Conservation (phyloP, 306 rosid species). For the Cicer pinnatifidum region DNA sequence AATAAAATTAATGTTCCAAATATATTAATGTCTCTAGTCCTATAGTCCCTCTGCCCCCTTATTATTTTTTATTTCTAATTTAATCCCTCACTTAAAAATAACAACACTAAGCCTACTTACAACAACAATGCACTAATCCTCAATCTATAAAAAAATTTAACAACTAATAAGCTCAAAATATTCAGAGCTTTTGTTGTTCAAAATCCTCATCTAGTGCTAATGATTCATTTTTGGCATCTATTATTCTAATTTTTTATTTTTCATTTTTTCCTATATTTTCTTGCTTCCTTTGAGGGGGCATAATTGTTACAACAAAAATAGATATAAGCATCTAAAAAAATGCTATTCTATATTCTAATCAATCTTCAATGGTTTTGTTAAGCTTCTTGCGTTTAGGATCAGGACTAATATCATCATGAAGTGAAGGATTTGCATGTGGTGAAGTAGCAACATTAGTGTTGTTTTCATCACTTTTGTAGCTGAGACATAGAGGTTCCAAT, state of each 20-base stretch:
- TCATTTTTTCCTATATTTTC: conserved; percentile 3
- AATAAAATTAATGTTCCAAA: conserved; percentile 4
- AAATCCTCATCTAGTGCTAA: too few relatives aligned
- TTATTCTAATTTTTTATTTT: background rate
- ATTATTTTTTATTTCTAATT: conserved; percentile 16
- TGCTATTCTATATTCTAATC: conserved; percentile 42
- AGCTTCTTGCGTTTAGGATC: conserved; percentile 80
- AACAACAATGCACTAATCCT: conserved; percentile 36
- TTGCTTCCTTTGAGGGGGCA: conserved; percentile 33
- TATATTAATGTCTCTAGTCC: conserved; percentile 1
- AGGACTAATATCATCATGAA: conserved; percentile 42
- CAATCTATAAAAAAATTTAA: conserved; percentile 55
- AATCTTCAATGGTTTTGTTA: conserved; percentile 53
- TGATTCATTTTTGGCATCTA: background rate
- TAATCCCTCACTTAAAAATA: conserved; percentile 19
- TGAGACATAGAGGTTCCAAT: conserved; percentile 68
- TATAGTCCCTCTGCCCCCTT: background rate
- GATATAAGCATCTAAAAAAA: background rate
- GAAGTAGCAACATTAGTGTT: conserved; percentile 53
- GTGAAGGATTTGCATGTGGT: conserved; percentile 63
- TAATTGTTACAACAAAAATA: too few relatives aligned
- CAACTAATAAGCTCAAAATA: conserved; percentile 49
- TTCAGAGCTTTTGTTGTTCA: background rate
- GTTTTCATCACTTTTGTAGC: conserved; percentile 72
- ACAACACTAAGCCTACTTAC: conserved; percentile 38